phyloP scores from a whole-genome alignment of 306 rosid genomes.

The Castanea mollissima region DNA sequence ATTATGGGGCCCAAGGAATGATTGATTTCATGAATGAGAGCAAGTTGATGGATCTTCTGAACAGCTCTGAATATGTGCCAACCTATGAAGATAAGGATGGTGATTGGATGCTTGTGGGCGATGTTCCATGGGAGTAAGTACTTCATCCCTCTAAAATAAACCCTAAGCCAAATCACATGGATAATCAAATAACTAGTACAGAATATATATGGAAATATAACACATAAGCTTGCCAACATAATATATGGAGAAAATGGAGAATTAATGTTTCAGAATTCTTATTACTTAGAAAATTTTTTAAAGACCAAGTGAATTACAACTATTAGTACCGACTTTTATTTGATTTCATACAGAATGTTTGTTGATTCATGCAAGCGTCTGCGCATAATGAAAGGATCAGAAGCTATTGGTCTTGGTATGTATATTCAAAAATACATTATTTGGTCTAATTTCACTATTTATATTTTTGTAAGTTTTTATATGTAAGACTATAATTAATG shows the following conservation, averaged over 20 bases:
- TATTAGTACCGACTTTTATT: not conserved
- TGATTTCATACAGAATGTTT: slow-evolving; percentile 67
- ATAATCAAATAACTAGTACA: not conserved
- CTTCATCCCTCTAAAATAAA: slow-evolving; percentile 15
- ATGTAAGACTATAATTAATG: not conserved
- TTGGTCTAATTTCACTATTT: not conserved
- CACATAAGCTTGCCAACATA: too few species aligned
- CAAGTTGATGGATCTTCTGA: slow-evolving; percentile 98
- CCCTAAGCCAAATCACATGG: slow-evolving; percentile 8
- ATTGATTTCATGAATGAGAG: slow-evolving; percentile 99
- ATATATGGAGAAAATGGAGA: not conserved
- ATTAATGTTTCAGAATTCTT: not conserved
- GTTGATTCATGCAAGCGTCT: slow-evolving; percentile 98
- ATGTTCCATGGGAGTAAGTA: slow-evolving; percentile 99
- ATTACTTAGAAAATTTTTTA: not conserved
- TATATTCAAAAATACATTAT: not conserved
- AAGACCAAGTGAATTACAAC: not conserved
- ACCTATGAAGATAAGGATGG: slow-evolving; percentile 99
- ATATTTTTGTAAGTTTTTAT: not conserved
- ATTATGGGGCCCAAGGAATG: slow-evolving; percentile 97
- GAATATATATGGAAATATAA: too few species aligned
- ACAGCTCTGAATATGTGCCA: slow-evolving; percentile 98
- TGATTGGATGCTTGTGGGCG: slow-evolving; percentile 99
- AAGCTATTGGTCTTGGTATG: slow-evolving; percentile 97
- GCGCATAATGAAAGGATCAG: slow-evolving; percentile 97